These are phyloP conservation scores for Spongospora subterranea DNA, from an alignment of 208 protist genomes.

Conservation along the genomic window DNA sequence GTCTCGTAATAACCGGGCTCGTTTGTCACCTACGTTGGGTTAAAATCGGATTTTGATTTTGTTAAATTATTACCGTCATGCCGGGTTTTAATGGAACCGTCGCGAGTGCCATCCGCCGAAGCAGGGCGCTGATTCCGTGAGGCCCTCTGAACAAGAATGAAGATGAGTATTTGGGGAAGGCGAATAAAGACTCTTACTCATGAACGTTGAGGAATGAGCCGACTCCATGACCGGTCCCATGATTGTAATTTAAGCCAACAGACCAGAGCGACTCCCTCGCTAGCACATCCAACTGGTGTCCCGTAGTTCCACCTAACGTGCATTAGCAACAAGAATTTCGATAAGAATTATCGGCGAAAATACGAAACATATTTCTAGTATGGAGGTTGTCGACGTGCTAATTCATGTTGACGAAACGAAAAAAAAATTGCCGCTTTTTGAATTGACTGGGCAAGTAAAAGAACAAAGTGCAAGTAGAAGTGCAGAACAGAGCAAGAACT, in stretches of 20 bases:
- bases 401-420: background rate
- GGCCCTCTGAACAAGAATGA: background rate
- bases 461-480: background rate
- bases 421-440: background rate
- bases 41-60: background rate
- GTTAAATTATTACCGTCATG: slow-evolving; percentile 7
- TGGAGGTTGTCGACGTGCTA: no score
- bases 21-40: slow-evolving; percentile 29
- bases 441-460: background rate
- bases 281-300: slow-evolving; percentile 63
- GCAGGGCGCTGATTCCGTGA: slow-evolving; percentile 35
- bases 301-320: slow-evolving; percentile 52
- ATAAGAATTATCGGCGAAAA: no score
- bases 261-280: slow-evolving; percentile 65
- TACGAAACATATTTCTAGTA: no score
- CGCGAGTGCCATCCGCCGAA: slow-evolving; percentile 5
- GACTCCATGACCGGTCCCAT: slow-evolving; percentile 74
- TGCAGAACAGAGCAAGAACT: background rate
- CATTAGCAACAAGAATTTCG: no score
- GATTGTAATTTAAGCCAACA: slow-evolving; percentile 68
- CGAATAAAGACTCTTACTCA: slow-evolving; percentile 66
- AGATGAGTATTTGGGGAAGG: background rate
- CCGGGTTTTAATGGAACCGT: slow-evolving; percentile 4
- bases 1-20: slow-evolving; percentile 93
- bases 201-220: slow-evolving; percentile 69